Percentiles rank a stretch among this genome's conserved stretches.
Evolutionary conservation across 1,284 basidiomycete genomes (phyloP).

Genomic region (Inonotus hispidus): DNA sequence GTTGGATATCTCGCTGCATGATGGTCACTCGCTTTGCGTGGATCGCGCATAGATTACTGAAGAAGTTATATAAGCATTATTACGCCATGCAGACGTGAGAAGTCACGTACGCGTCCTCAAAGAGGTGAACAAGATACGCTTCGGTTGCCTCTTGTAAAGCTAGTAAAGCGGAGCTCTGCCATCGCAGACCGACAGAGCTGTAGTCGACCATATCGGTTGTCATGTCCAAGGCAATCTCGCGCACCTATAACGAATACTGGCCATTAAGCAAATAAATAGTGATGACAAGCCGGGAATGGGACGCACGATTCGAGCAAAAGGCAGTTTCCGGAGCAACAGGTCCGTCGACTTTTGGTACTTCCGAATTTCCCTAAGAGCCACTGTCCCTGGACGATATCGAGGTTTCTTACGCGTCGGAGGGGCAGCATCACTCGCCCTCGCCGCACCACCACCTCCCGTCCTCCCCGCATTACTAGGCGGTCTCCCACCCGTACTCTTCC

Average conservation of each 20-base stretch:
- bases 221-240: conserved; percentile 88
- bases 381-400: conserved; percentile 80
- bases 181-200: conserved; percentile 64
- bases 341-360: conserved; percentile 94
- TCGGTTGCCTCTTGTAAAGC: conserved; percentile 95
- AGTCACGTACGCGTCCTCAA: conserved; percentile 87
- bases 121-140: conserved; percentile 89
- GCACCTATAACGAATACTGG: conserved; percentile 52
- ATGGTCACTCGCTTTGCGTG: conserved; percentile 99
- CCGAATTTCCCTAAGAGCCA: conserved; percentile 86
- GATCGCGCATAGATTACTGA: conserved; percentile 89
- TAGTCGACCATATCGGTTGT: conserved; percentile 66
- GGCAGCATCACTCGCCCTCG: background rate
- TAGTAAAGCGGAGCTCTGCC: conserved; percentile 88
- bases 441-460: background rate
- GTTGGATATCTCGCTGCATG: conserved; percentile 96
- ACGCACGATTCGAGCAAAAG: conserved; percentile 87
- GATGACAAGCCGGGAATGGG: background rate
- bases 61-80: conserved; percentile 6
- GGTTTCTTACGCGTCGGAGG: conserved; percentile 41
- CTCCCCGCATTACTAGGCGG: conserved; percentile 31
- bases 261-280: conserved; percentile 15
- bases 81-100: conserved; percentile 3
- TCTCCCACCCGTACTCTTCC: conserved; percentile 69
- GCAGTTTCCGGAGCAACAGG: conserved; percentile 79